phyloP scores from a whole-genome alignment of 805 yeast species.

The Zygosaccharomyces gambellarensis region DNA sequence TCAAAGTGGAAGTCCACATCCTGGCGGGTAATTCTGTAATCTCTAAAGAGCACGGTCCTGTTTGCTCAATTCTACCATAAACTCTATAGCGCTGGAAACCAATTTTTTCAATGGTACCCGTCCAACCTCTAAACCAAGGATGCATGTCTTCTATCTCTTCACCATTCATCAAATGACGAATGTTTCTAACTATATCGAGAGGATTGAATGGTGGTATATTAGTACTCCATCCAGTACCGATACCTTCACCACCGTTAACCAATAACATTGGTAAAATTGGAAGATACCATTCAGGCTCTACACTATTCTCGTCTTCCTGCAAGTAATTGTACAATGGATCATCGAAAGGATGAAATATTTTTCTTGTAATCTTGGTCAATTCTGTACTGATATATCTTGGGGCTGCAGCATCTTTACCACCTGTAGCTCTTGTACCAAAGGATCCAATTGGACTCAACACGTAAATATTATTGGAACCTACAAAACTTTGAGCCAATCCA shows the following conservation, averaged over 20 bases:
- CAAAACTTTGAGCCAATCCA: slow-evolving; percentile 90
- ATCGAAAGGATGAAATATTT: slow-evolving; percentile 74
- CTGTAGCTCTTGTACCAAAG: slow-evolving; percentile 92
- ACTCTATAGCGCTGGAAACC: slow-evolving; percentile 68
- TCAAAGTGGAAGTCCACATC: slow-evolving; percentile 88
- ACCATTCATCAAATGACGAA: slow-evolving; percentile 66
- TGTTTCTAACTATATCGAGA: slow-evolving; percentile 66
- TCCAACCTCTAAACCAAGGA: slow-evolving; percentile 98
- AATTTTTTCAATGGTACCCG: slow-evolving; percentile 65
- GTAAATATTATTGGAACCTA: slow-evolving; percentile 87
- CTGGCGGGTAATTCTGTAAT: slow-evolving; percentile 91
- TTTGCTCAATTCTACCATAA: slow-evolving; percentile 74
- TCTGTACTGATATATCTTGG: slow-evolving; percentile 94
- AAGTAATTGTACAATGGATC: slow-evolving; percentile 71
- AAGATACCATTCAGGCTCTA: slow-evolving; percentile 92
- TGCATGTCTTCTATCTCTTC: slow-evolving; percentile 66
- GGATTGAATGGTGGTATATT: slow-evolving; percentile 90
- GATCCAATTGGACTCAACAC: slow-evolving; percentile 86
- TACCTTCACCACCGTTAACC: slow-evolving; percentile 96
- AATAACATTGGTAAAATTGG: slow-evolving; percentile 94
- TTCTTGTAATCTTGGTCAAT: slow-evolving; percentile 67
- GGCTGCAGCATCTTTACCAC: slow-evolving; percentile 99
- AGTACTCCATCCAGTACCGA: slow-evolving; percentile 99
- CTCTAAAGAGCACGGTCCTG: slow-evolving; percentile 74
- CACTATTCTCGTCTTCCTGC: slow-evolving; percentile 89